Conservation (phyloP, 2,329 filamentous ascomycete species). For the Apiospora sp. region DNA sequence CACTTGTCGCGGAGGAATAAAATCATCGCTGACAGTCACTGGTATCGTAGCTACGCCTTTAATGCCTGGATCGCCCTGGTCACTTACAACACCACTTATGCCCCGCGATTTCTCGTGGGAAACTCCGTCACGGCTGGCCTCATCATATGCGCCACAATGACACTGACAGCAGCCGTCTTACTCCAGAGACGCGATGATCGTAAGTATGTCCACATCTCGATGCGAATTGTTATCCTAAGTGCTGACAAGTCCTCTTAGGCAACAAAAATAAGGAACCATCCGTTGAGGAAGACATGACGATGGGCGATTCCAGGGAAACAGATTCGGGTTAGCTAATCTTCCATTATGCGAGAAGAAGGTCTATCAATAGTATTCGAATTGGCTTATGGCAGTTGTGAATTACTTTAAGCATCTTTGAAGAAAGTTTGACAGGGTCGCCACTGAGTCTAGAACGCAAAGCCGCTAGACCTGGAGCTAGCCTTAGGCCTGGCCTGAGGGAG, state of each 20-base stretch:
- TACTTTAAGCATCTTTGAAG: not conserved
- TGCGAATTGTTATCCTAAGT: not conserved
- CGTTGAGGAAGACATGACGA: not conserved
- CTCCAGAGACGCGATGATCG: not conserved
- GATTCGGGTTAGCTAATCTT: not conserved
- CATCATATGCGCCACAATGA: not conserved
- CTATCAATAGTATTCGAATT: too few species aligned
- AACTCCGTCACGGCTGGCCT: conserved; percentile 7
- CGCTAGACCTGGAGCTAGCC: not conserved
- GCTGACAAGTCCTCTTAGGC: not conserved
- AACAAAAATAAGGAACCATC: not conserved
- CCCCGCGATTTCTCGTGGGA: conserved; percentile 7
- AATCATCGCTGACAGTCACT: not conserved
- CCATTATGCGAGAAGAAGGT: too few species aligned
- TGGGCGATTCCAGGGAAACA: not conserved
- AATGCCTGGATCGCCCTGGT: conserved; percentile 18
- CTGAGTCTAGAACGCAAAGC: not conserved
- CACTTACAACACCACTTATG: conserved; percentile 10
- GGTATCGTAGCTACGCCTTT: not conserved
- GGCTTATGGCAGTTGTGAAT: too few species aligned
- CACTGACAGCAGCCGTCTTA: not conserved
- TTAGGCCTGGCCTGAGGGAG: too few species aligned
- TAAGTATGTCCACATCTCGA: not conserved
- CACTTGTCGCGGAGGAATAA: not conserved
- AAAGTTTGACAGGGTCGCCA: too few species aligned